These are phyloP conservation scores for Pseudisothecium myosuroides DNA, from an alignment of 225 moss, liverwort and hornwort genomes.

Conservation along the genomic window DNA sequence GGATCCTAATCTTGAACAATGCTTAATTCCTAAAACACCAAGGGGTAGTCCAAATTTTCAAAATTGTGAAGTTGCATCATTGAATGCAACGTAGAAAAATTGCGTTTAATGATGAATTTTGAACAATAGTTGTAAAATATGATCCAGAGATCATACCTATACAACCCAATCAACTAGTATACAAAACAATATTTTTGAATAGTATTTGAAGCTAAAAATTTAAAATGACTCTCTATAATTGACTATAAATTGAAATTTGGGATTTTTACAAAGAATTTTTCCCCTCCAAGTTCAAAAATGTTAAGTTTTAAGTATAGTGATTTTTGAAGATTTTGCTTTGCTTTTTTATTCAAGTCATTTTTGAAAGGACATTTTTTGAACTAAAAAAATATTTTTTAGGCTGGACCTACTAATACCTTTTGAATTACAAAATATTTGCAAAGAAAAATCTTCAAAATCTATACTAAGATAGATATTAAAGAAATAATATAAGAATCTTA, in stretches of 20 bases:
- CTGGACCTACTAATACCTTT: neutral
- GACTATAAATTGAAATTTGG: neutral
- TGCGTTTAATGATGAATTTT: neutral
- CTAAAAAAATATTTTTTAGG: neutral
- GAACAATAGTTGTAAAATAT: neutral
- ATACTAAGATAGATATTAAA: neutral
- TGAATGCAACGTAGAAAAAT: rapidly evolving
- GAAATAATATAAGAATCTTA: neutral
- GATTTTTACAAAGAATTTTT: neutral
- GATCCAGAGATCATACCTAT: neutral
- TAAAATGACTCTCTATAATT: neutral
- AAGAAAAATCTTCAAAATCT: neutral
- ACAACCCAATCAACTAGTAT: rapidly evolving
- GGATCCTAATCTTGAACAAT: too few species aligned
- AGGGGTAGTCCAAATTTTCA: neutral
- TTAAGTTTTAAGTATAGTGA: neutral
- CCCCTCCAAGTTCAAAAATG: neutral
- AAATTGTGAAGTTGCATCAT: neutral
- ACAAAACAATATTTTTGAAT: neutral
- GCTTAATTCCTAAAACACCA: neutral
- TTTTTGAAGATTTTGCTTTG: neutral
- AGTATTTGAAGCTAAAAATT: neutral
- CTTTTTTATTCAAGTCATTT: too few species aligned
- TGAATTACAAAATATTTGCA: neutral
- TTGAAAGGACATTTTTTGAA: neutral